These are phyloP conservation scores for Kodamaea ohmeri DNA, from an alignment of 1,139 yeast species.

Conservation along the genomic window DNA sequence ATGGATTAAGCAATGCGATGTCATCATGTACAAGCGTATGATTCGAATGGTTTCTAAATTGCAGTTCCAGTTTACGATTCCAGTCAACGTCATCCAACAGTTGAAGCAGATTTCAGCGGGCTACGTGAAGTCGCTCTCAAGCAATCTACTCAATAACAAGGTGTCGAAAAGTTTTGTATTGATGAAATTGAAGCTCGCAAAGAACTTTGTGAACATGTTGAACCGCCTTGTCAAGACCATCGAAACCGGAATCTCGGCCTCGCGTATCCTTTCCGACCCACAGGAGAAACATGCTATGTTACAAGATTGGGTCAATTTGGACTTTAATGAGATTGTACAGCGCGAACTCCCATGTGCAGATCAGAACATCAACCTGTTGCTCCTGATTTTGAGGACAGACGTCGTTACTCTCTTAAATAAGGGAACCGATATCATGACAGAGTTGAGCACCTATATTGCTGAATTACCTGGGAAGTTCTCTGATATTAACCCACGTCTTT, in stretches of 20 bases:
- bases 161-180: constrained; percentile 51
- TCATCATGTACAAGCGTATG: constrained; percentile 58
- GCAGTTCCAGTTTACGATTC: constrained; percentile 56
- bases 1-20: constrained; percentile 71
- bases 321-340: constrained; percentile 47
- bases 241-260: constrained; percentile 58
- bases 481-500: constrained; percentile 53
- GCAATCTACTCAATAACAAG: constrained; percentile 32
- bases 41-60: constrained; percentile 65
- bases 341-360: constrained; percentile 57
- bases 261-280: constrained; percentile 46
- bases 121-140: constrained; percentile 40
- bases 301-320: constrained; percentile 58
- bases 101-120: constrained; percentile 45
- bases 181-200: constrained; percentile 55
- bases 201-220: constrained; percentile 54
- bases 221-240: constrained; percentile 57
- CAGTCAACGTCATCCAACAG: constrained; percentile 51
- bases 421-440: constrained; percentile 15
- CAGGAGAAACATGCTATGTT: constrained; percentile 53
- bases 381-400: constrained; percentile 42
- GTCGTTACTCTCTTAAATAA: constrained; percentile 36
- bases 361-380: constrained; percentile 29
- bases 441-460: constrained; percentile 27
- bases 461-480: constrained; percentile 49